Conservation (phyloP, 1,139 yeast species). For the Geotrichum reessii region DNA sequence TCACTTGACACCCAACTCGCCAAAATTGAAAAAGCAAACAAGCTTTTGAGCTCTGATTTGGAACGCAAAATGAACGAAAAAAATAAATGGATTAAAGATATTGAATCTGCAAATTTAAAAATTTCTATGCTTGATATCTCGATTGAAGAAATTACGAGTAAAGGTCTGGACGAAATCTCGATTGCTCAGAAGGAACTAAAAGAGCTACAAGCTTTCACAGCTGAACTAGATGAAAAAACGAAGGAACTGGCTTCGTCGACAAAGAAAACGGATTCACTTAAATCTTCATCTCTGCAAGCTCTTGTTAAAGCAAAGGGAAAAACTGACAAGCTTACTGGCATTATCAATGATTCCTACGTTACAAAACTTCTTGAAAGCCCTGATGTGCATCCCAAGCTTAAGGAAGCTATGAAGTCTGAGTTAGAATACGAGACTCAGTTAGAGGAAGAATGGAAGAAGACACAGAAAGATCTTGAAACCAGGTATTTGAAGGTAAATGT, state of each 20-base stretch:
- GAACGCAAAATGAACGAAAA: constrained; percentile 22
- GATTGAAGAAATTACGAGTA: neutral
- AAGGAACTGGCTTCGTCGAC: constrained; percentile 29
- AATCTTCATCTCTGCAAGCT: constrained; percentile 23
- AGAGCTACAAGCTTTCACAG: constrained; percentile 5
- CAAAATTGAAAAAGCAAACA: constrained; percentile 30
- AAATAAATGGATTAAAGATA: constrained; percentile 24
- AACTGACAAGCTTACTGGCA: constrained; percentile 27
- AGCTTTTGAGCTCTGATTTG: constrained; percentile 25
- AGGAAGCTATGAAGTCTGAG: constrained; percentile 24
- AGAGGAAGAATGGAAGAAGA: constrained; percentile 33
- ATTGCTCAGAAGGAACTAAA: constrained; percentile 3
- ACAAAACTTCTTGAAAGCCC: constrained; percentile 23
- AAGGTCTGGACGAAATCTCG: constrained; percentile 4
- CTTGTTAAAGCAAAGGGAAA: constrained; percentile 22
- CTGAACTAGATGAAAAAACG: constrained; percentile 39
- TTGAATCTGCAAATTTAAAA: constrained; percentile 19
- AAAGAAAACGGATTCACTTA: constrained; percentile 22
- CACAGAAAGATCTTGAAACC: constrained; percentile 34
- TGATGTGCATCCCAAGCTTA: constrained; percentile 23
- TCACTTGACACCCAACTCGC: constrained; percentile 35
- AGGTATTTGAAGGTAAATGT: constrained; percentile 33
- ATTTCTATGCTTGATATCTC: constrained; percentile 15
- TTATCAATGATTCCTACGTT: constrained; percentile 24
- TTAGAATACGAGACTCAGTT: constrained; percentile 26